Percentiles rank a stretch among this genome's conserved stretches.
phyloP scores from a whole-genome alignment of 805 yeast genomes.

The Babjeviella inositovora region DNA sequence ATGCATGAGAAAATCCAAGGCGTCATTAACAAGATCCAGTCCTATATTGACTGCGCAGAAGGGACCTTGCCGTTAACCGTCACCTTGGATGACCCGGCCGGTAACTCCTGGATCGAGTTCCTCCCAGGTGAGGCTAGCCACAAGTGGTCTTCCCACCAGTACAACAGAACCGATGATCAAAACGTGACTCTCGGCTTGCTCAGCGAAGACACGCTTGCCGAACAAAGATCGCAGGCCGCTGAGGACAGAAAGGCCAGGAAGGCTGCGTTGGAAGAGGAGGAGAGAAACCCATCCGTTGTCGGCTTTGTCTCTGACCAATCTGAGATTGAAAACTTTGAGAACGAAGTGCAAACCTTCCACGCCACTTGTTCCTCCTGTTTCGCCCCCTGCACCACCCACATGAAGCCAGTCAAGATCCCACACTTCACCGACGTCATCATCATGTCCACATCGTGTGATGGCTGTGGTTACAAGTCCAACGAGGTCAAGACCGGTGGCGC shows the following conservation, averaged over 20 bases:
- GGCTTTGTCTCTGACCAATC: constrained; percentile 57
- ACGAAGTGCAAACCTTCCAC: constrained; percentile 85
- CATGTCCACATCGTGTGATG: constrained; percentile 87
- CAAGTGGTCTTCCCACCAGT: constrained; percentile 79
- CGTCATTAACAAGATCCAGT: constrained; percentile 44
- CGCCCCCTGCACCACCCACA: constrained; percentile 75
- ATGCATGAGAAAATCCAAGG: constrained; percentile 59
- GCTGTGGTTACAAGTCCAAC: constrained; percentile 91
- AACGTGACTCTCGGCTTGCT: constrained; percentile 72
- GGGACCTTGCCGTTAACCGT: constrained; percentile 65
- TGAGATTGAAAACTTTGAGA: constrained; percentile 71
- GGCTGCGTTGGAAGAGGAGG: constrained; percentile 30
- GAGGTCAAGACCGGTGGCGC: constrained; percentile 99
- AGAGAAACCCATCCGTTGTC: constrained; percentile 22
- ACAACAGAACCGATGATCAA: constrained; percentile 77
- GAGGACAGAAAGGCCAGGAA: constrained; percentile 11
- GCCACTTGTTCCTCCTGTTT: constrained; percentile 90
- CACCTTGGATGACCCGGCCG: constrained; percentile 82
- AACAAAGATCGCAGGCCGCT: no score
- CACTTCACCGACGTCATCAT: constrained; percentile 95
- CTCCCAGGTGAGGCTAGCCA: constrained; percentile 77
- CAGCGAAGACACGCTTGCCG: constrained; percentile 47
- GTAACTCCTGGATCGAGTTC: constrained; percentile 92
- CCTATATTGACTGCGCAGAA: constrained; percentile 48
- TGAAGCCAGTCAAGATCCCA: constrained; percentile 94